Percentiles rank a stretch among this genome's conserved stretches.
These are phyloP conservation scores for Globisporangium parvum DNA, from an alignment of 352 stramenopile species.

Conservation along the genomic window DNA sequence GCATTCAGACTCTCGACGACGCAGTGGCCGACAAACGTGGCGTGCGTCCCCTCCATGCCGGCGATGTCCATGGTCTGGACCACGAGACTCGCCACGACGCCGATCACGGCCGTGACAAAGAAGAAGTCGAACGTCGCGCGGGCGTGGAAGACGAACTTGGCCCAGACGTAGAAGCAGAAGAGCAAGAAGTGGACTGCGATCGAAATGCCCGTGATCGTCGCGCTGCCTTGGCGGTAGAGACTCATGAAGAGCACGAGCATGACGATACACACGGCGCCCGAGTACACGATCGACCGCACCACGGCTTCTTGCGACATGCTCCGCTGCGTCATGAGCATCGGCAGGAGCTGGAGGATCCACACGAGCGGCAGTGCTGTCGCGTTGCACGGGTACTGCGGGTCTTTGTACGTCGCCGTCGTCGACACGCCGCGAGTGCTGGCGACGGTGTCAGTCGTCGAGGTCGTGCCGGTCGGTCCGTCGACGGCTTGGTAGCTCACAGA, in stretches of 20 bases:
- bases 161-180: slow-evolving; percentile 69
- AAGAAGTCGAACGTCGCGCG: slow-evolving; percentile 82
- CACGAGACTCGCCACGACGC: slow-evolving; percentile 33
- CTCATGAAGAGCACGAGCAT: slow-evolving; percentile 58
- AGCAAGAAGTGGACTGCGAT: slow-evolving; percentile 50
- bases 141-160: slow-evolving; percentile 73
- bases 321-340: slow-evolving; percentile 83
- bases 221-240: slow-evolving; percentile 40
- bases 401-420: slow-evolving; percentile 17
- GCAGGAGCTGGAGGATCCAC: slow-evolving; percentile 74
- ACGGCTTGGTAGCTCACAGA: slow-evolving; percentile 39
- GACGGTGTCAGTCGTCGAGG: no score
- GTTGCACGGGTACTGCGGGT: slow-evolving; percentile 46
- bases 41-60: slow-evolving; percentile 17
- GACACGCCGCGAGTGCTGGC: no score
- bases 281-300: slow-evolving; percentile 62
- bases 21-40: slow-evolving; percentile 37
- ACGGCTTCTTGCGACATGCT: slow-evolving; percentile 76
- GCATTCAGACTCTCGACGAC: slow-evolving; percentile 49
- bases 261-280: slow-evolving; percentile 43
- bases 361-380: slow-evolving; percentile 47
- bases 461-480: background rate
- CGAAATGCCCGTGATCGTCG: slow-evolving; percentile 43
- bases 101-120: slow-evolving; percentile 55
- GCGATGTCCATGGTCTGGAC: slow-evolving; percentile 45